phyloP scores from a whole-genome alignment of 176 grass and related monocot species.

The Juncus inflexus region DNA sequence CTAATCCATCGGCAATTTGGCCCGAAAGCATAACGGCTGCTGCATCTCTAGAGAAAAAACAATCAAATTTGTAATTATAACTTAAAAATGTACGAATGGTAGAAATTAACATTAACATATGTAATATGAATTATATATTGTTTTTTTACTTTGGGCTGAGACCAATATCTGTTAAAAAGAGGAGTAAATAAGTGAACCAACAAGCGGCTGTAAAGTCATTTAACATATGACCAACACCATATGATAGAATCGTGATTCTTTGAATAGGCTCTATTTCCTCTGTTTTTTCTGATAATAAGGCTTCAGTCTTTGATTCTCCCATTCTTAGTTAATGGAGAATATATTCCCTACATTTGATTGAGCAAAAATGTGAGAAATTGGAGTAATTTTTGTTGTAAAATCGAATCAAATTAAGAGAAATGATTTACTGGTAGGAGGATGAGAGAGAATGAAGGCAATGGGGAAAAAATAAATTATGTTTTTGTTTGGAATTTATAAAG shows the following conservation, averaged over 20 bases:
- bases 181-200: slow-evolving; percentile 91
- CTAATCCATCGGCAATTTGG: slow-evolving; percentile 83
- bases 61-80: not conserved
- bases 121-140: not conserved
- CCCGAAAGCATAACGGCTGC: slow-evolving; percentile 95
- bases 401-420: too few relatives aligned
- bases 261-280: slow-evolving; percentile 45
- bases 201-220: slow-evolving; percentile 95
- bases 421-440: too few relatives aligned
- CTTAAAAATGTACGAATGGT: not conserved
- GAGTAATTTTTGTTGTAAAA: too few relatives aligned
- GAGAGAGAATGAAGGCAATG: too few relatives aligned
- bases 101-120: not conserved
- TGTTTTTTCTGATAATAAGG: slow-evolving; percentile 29
- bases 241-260: slow-evolving; percentile 64
- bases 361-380: too few relatives aligned
- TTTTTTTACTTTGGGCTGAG: slow-evolving; percentile 62
- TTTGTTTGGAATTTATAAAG: too few relatives aligned
- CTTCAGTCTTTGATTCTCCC: slow-evolving; percentile 40
- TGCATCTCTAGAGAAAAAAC: slow-evolving; percentile 51
- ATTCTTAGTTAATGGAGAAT: slow-evolving; percentile 14
- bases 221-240: slow-evolving; percentile 92
- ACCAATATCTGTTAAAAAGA: slow-evolving; percentile 81
- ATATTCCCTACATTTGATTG: too few relatives aligned
- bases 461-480: too few relatives aligned